phyloP scores from a whole-genome alignment of 441 rosid species.

The Gossypium lobatum region DNA sequence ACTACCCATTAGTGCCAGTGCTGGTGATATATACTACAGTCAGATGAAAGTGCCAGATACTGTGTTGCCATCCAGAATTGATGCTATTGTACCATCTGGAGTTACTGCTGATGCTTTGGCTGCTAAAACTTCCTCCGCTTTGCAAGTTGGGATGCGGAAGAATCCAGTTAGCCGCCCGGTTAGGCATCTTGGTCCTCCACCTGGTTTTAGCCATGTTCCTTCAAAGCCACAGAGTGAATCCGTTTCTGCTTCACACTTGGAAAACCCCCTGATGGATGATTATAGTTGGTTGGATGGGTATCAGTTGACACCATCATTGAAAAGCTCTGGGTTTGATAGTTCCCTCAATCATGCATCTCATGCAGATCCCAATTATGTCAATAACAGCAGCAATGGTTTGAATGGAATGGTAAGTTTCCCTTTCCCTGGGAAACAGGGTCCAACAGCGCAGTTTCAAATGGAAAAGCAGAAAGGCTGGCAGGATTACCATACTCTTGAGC shows the following conservation, averaged over 20 bases:
- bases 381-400: constrained; percentile 47
- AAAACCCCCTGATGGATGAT: constrained; percentile 52
- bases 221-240: constrained; percentile 44
- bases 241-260: constrained; percentile 35
- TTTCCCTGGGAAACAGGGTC: constrained; percentile 75
- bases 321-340: constrained; percentile 34
- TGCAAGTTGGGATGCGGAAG: constrained; percentile 39
- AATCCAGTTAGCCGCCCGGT: constrained; percentile 73
- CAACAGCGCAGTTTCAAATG: constrained; percentile 37
- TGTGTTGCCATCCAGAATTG: constrained; percentile 39
- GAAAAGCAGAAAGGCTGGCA: constrained; percentile 53
- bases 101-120: constrained; percentile 36
- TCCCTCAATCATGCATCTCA: constrained; percentile 35
- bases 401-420: constrained; percentile 61
- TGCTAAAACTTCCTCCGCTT: constrained; percentile 33
- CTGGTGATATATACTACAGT: constrained; percentile 32
- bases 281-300: constrained; percentile 98
- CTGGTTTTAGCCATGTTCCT: constrained; percentile 76
- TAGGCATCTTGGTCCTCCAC: constrained; percentile 90
- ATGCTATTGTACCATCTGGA: constrained; percentile 39
- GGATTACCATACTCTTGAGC: constrained; percentile 40
- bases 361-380: constrained; percentile 38
- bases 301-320: constrained; percentile 48
- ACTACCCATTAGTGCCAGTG: constrained; percentile 31
- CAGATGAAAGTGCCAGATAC: constrained; percentile 41